Evolutionary conservation across 768 basidiomycete species (phyloP).

Genomic region (Gymnopilus junonius): DNA sequence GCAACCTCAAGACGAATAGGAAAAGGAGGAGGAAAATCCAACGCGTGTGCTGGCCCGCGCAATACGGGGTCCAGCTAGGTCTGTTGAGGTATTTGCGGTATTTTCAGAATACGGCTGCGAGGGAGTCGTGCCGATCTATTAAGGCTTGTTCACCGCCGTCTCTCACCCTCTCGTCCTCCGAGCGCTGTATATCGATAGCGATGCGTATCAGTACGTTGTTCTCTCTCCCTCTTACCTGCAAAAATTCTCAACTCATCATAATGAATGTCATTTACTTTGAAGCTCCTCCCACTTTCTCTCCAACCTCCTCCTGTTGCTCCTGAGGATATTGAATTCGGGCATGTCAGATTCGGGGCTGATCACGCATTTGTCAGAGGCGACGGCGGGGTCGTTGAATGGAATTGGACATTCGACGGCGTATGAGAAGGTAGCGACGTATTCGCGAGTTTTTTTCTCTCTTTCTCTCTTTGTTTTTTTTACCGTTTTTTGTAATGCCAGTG

Average conservation of each 20-base stretch:
- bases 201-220: conserved; percentile 75
- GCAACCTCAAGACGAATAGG: no score
- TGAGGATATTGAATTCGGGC: conserved; percentile 88
- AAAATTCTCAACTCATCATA: no score
- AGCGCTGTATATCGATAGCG: conserved; percentile 93
- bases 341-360: conserved; percentile 88
- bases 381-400: conserved; percentile 88
- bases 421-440: conserved; percentile 77
- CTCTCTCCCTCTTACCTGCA: not conserved
- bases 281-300: conserved; percentile 93
- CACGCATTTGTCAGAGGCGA: conserved; percentile 92
- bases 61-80: conserved; percentile 87
- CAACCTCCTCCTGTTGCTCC: conserved; percentile 84
- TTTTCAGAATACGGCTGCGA: conserved; percentile 87
- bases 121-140: conserved; percentile 93
- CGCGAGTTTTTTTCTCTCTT: no score
- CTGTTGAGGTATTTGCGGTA: conserved; percentile 83
- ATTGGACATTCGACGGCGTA: conserved; percentile 89
- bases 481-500: not conserved
- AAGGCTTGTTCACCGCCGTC: conserved; percentile 85
- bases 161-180: conserved; percentile 90
- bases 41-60: conserved; percentile 72
- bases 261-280: no score
- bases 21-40: conserved; percentile 53
- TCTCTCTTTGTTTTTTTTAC: conserved; percentile 48